Base-by-base conservation (phyloP, 768 basidiomycete species). In the Xerocomellus amylosporus region DNA sequence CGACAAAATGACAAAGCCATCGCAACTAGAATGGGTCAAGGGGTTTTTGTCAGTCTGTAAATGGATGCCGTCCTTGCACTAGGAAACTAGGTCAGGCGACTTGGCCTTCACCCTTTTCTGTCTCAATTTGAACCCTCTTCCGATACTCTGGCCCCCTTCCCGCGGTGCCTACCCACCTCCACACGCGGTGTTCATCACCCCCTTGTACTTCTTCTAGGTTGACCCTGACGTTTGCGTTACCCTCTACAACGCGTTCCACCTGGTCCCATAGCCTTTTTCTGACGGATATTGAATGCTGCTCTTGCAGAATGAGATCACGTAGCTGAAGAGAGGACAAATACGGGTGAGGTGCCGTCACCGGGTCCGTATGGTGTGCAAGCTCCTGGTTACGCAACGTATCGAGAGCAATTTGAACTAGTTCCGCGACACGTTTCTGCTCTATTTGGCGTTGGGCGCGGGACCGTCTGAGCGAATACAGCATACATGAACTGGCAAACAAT, bases 131-230 rank as follows among this genome's bases (percentile, higher is more conserved):
- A 55, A 63, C 72, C 68, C 71, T 71, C 61, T 72, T 72, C 67
- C 70, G 66, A 53, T 58, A 56, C 46, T 70, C 67, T 58, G 66
- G 65, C 37, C 65, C 71, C 60, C 65, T 64, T 51, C 73, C 65
- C 31, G 66, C 54, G 51, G 72, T 73, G n/a, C 93, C 93, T 30
- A 92, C 83, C 93, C 93, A 96, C 53, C 87, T 75, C 93, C 93
- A 96, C 52, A 93, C 93, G 59, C 90, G 82, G 72, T 86, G 79
- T 73, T 93, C 91, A 71, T 95, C 92, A 12, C 93, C 93, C 60
- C 87, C 87, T 56, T 77, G 78, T 44, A 90, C 81, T 70, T 96
- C 93, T 71, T 90, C 89, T 49, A 92, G 74, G 67, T 88, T 89
- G 30, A 84, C 85, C 57, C 90, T 82, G 40, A 97, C 90, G 71